Conservation (phyloP, 2,329 filamentous ascomycete species). For the Lojkania enalia region DNA sequence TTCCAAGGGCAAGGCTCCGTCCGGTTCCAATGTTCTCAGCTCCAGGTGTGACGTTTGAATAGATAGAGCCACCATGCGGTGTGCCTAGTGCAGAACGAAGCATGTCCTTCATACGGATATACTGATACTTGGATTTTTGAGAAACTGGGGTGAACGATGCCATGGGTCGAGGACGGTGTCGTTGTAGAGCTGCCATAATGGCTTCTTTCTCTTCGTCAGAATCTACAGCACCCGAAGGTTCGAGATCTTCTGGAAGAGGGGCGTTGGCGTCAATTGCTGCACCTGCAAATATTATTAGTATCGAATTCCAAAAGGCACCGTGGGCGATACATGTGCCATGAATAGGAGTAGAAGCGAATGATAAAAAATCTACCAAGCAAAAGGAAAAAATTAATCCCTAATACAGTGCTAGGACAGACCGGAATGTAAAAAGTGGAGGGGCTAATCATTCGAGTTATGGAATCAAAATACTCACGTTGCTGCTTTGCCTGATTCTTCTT, state of each 20-base stretch:
- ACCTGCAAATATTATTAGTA: conserved; percentile 57
- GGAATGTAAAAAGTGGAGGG: too few relatives aligned
- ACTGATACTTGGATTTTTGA: conserved; percentile 59
- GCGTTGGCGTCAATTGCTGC: conserved; percentile 94
- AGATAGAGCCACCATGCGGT: conserved; percentile 37
- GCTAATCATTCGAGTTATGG: background rate
- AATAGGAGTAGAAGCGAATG: conserved; percentile 26
- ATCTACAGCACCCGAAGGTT: conserved; percentile 74
- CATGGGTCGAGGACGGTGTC: conserved; percentile 77
- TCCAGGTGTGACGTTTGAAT: conserved; percentile 24
- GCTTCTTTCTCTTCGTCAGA: conserved; percentile 91
- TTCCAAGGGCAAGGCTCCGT: conserved; percentile 32
- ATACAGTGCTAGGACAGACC: background rate
- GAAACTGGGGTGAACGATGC: conserved; percentile 64
- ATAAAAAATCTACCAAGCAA: conserved; percentile 2
- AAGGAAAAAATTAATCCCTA: background rate
- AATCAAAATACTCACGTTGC: conserved; percentile 69
- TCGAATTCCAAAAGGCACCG: conserved; percentile 9
- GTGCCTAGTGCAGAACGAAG: conserved; percentile 61
- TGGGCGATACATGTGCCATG: too few relatives aligned
- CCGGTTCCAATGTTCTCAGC: conserved; percentile 27
- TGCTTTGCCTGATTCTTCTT: conserved; percentile 99
- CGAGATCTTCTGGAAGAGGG: conserved; percentile 80
- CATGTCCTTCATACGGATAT: conserved; percentile 66
- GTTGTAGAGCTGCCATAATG: conserved; percentile 77